phyloP scores from a whole-genome alignment of 257 asterid species.

The Plantago major region DNA sequence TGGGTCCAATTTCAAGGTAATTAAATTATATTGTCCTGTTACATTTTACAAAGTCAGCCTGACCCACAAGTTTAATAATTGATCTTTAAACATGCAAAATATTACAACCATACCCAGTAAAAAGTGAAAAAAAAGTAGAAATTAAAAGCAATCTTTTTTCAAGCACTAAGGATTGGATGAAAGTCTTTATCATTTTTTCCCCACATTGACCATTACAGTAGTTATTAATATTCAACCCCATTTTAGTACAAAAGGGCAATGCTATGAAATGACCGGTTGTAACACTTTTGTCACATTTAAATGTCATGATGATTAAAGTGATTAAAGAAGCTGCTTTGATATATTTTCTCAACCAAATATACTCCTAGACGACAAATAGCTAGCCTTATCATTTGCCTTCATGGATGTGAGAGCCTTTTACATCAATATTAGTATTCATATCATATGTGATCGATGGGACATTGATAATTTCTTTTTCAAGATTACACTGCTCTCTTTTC shows the following conservation, averaged over 20 bases:
- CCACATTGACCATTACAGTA: constrained; percentile 68
- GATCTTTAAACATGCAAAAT: constrained; percentile 19
- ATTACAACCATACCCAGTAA: too few relatives aligned
- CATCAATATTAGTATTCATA: too few relatives aligned
- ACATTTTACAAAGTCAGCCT: constrained; percentile 25
- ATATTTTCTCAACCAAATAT: too few relatives aligned
- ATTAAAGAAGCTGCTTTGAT: constrained; percentile 4
- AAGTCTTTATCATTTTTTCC: constrained; percentile 32
- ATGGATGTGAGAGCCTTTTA: constrained; percentile 37
- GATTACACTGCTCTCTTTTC: background rate
- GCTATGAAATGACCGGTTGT: constrained; percentile 23
- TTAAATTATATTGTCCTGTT: background rate
- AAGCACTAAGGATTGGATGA: constrained; percentile 44
- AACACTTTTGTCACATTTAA: constrained; percentile 28
- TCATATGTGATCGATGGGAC: background rate
- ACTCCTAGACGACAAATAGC: background rate
- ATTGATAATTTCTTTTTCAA: constrained; percentile 1
- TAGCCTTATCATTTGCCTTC: constrained; percentile 25
- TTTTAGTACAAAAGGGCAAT: constrained; percentile 20
- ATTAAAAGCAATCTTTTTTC: constrained; percentile 49
- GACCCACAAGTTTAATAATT: constrained; percentile 30
- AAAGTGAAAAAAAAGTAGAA: constrained; percentile 15
- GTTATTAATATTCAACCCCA: constrained; percentile 15
- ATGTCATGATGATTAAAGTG: constrained; percentile 46
- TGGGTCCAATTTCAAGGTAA: constrained; percentile 18